Conservation (phyloP, 148 eudicot species). For the Pouteria glomerata region DNA sequence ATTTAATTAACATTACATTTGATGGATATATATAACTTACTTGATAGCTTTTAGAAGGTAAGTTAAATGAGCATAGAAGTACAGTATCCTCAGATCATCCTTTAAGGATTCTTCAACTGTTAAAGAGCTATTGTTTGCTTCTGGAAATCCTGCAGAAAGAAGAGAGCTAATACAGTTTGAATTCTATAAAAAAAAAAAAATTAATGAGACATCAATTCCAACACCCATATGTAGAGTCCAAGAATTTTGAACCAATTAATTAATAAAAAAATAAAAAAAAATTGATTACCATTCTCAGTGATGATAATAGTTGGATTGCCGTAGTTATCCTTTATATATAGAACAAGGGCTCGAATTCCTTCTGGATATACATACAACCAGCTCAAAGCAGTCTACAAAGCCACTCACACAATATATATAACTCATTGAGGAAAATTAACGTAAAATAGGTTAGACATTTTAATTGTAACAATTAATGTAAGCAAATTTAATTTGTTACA, state of each 20-base stretch:
- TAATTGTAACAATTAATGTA: no score
- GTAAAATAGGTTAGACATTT: no score
- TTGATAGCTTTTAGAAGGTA: slow-evolving; percentile 12
- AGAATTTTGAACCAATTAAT: neutral
- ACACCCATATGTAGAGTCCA: neutral
- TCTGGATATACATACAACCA: slow-evolving; percentile 9
- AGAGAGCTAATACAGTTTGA: neutral
- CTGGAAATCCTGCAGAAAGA: slow-evolving; percentile 1
- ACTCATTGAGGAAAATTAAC: no score
- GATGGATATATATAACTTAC: neutral
- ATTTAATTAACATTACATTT: no score
- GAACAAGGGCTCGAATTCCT: slow-evolving; percentile 12
- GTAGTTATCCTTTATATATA: slow-evolving; percentile 11
- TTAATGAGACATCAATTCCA: no score
- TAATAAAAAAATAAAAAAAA: no score
- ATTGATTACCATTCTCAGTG: slow-evolving; percentile 9
- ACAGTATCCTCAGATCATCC: slow-evolving; percentile 9
- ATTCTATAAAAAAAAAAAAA: no score
- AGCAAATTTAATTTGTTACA: no score
- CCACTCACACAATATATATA: neutral
- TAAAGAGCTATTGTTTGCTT: neutral
- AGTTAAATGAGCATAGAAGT: slow-evolving; percentile 5
- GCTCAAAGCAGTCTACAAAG: slow-evolving; percentile 13
- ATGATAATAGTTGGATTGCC: slow-evolving; percentile 13
- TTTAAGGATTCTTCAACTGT: slow-evolving; percentile 6